Percentiles rank a stretch among this genome's conserved stretches.
Conservation (phyloP, 176 grass and related monocot species). For the Oropetium thomaeum region DNA sequence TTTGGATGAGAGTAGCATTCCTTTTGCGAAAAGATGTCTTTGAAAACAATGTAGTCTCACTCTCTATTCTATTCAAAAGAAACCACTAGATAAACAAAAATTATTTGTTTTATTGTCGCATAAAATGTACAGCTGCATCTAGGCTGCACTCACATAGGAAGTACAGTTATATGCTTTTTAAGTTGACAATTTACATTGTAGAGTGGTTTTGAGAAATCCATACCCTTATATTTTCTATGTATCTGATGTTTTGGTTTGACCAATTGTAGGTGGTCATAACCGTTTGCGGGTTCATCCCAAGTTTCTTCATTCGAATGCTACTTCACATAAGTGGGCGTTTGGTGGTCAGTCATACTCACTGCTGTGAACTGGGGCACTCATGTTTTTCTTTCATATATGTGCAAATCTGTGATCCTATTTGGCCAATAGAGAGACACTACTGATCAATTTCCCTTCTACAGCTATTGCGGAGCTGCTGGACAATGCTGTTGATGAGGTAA, state of each 20-base stretch:
- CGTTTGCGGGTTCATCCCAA: conserved; percentile 57
- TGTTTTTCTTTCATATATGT: conserved; percentile 9
- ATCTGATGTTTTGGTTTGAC: conserved; percentile 21
- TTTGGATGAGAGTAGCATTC: not conserved
- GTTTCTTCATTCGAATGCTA: conserved; percentile 74
- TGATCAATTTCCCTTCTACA: conserved; percentile 34
- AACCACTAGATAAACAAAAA: not conserved
- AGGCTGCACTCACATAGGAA: conserved; percentile 1
- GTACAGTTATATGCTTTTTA: not conserved
- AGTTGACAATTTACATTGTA: conserved; percentile 9
- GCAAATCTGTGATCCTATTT: not conserved
- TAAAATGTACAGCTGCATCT: conserved; percentile 12
- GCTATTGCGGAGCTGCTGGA: conserved; percentile 67
- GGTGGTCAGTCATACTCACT: conserved; percentile 46
- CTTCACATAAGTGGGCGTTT: conserved; percentile 70
- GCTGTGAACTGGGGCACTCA: not conserved
- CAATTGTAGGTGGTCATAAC: conserved; percentile 43
- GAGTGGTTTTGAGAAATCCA: not conserved
- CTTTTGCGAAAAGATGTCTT: not conserved
- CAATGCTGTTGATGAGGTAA: conserved; percentile 68
- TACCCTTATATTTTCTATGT: not conserved
- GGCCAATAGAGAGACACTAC: not conserved
- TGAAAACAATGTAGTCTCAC: not conserved
- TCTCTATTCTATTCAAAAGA: not conserved
- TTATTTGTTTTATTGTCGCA: not conserved